A percentile compares a stretch with the other conserved stretches of the same genome.
These are phyloP conservation scores for Anisodus acutangulus DNA, from an alignment of 257 asterid genomes.

Conservation along the genomic window DNA sequence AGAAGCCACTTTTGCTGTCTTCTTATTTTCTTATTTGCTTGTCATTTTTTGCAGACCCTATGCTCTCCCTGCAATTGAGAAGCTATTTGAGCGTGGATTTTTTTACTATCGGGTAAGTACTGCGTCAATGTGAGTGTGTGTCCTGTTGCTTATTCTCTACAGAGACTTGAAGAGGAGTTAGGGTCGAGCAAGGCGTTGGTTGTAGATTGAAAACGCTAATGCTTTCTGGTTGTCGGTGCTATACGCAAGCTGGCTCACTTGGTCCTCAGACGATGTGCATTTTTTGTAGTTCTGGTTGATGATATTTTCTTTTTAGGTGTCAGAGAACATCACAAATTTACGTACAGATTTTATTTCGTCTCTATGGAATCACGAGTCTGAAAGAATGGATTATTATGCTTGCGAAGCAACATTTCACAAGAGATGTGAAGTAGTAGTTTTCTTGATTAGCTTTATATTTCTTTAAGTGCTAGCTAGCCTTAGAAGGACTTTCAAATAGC, in stretches of 20 bases:
- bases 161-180: not conserved
- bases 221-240: not conserved
- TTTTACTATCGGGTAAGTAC: conserved; percentile 90
- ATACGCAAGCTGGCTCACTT: not conserved
- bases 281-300: no score
- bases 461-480: no score
- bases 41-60: conserved; percentile 56
- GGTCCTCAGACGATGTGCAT: no score
- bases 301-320: no score
- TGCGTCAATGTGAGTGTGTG: not conserved
- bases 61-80: conserved; percentile 60
- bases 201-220: conserved; percentile 6
- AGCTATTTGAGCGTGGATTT: conserved; percentile 81
- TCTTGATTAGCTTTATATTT: no score
- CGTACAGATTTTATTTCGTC: no score
- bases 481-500: no score
- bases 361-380: no score
- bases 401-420: no score
- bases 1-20: not conserved
- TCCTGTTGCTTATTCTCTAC: not conserved
- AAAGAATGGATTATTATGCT: no score
- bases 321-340: no score
- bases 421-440: no score
- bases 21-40: conserved; percentile 13
- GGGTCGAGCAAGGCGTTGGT: not conserved